Evolutionary conservation across 345 rosid species (phyloP).

Genomic region (Lenwebbia sp.): DNA sequence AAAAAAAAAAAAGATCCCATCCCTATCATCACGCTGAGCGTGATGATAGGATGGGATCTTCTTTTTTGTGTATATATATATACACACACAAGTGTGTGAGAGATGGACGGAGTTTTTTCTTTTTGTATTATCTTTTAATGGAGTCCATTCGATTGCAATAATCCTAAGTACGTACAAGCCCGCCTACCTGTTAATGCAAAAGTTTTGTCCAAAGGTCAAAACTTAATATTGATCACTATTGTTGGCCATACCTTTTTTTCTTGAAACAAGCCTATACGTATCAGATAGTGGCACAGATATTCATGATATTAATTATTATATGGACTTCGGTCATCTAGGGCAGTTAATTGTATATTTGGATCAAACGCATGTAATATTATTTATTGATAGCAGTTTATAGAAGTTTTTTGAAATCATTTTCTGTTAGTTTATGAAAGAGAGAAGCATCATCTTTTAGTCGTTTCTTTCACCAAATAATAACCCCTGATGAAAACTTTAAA

Average conservation of each 20-base stretch:
- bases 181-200: not conserved
- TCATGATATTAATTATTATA: not conserved
- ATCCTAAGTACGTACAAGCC: slow-evolving; percentile 16
- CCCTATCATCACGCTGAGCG: not conserved
- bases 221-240: not conserved
- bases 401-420: not conserved
- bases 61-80: too few relatives aligned
- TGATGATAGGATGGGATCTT: too few relatives aligned
- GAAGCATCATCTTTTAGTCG: not conserved
- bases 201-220: not conserved
- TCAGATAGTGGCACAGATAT: not conserved
- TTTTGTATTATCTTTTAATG: slow-evolving; percentile 13
- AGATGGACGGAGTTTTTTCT: not conserved
- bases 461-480: not conserved
- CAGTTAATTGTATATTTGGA: not conserved
- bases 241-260: not conserved
- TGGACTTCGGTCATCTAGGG: not conserved
- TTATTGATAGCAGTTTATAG: not conserved
- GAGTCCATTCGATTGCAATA: slow-evolving; percentile 17
- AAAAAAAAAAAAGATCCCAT: not conserved
- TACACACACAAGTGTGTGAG: not conserved
- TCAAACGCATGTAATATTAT: not conserved
- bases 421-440: not conserved
- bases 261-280: not conserved
- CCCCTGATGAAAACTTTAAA: not conserved